These are phyloP conservation scores for Nicotiana undulata DNA, from an alignment of 257 asterid species.

Conservation along the genomic window DNA sequence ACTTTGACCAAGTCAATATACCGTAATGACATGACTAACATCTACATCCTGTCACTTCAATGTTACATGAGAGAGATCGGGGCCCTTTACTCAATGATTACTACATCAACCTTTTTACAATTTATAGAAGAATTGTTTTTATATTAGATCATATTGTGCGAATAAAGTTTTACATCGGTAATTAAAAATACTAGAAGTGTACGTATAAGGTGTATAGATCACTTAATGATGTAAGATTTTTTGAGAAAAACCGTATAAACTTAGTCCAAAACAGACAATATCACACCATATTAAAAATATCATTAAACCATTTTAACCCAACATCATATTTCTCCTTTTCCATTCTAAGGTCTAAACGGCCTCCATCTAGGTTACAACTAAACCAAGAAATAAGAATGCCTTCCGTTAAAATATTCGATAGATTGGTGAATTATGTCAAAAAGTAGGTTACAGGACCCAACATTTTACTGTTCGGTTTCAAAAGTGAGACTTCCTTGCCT, in stretches of 20 bases:
- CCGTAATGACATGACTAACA: background rate
- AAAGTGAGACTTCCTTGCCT: background rate
- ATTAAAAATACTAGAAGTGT: fast-evolving
- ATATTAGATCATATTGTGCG: too few relatives aligned
- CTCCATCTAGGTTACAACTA: background rate
- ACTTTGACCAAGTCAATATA: conserved; percentile 7
- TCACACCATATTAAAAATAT: too few relatives aligned
- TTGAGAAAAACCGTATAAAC: too few relatives aligned
- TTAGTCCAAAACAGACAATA: too few relatives aligned
- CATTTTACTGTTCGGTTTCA: background rate
- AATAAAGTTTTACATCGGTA: too few relatives aligned
- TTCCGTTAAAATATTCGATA: conserved; percentile 5
- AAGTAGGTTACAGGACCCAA: conserved; percentile 10
- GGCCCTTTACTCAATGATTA: background rate
- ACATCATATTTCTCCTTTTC: background rate
- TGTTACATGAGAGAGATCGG: background rate
- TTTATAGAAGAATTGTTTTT: background rate
- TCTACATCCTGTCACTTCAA: background rate
- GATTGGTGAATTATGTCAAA: conserved; percentile 23
- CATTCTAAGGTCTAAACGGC: background rate
- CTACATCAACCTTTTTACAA: background rate
- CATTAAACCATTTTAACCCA: too few relatives aligned
- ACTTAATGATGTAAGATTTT: too few relatives aligned
- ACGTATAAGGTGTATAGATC: too few relatives aligned
- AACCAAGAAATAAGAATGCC: background rate